Conservation (phyloP, 148 eudicot genomes). For the Nyssa sinensis region DNA sequence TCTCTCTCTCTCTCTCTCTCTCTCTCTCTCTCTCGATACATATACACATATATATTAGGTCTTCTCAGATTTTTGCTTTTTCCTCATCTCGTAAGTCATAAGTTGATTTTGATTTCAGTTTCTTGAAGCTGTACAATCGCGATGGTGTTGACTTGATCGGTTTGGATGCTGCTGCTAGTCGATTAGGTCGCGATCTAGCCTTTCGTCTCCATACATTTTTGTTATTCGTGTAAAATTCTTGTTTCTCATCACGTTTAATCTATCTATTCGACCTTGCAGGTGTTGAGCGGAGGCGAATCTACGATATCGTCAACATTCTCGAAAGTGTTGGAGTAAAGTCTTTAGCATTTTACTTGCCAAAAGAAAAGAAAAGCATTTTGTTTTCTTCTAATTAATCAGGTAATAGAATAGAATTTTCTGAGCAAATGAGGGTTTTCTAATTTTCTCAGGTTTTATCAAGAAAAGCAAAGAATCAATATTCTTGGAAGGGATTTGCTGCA, state of each 20-base stretch:
- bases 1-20: not conserved
- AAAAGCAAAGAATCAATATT: conserved; percentile 75
- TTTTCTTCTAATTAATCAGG: no score
- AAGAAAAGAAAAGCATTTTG: not conserved
- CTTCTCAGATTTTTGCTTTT: no score
- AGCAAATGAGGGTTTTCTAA: not conserved
- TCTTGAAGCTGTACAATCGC: conserved; percentile 66
- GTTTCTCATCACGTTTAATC: not conserved
- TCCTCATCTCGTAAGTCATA: not conserved
- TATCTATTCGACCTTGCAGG: conserved; percentile 36
- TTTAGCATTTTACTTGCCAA: not conserved
- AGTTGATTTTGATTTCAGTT: conserved; percentile 37
- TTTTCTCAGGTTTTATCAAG: conserved; percentile 58
- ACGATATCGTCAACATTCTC: conserved; percentile 82
- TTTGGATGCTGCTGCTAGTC: conserved; percentile 70
- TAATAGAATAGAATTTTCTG: not conserved
- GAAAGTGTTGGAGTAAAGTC: conserved; percentile 80
- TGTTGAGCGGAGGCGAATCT: conserved; percentile 85
- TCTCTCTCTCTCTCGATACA: not conserved
- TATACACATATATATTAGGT: not conserved
- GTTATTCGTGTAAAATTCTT: no score
- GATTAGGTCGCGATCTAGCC: conserved; percentile 44
- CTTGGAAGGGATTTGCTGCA: conserved; percentile 73
- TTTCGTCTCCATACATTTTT: not conserved
- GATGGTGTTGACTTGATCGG: conserved; percentile 74